phyloP scores from a whole-genome alignment of 768 basidiomycete species.

The Tephrocybe sp. region DNA sequence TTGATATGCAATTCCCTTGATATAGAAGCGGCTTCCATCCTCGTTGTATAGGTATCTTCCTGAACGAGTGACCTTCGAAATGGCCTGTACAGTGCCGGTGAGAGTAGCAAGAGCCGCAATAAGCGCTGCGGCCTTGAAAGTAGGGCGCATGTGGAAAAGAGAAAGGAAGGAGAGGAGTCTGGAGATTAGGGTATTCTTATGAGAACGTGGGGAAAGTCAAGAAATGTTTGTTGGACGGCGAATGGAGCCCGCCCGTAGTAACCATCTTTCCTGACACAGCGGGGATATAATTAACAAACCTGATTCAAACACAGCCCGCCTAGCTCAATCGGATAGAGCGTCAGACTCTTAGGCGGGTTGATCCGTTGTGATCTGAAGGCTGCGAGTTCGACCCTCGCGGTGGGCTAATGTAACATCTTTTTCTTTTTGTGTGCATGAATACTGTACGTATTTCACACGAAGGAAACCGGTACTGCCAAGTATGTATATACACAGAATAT shows the following conservation, averaged over 20 bases:
- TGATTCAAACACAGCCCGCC: conserved; percentile 38
- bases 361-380: conserved; percentile 56
- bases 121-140: conserved; percentile 30
- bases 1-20: conserved; percentile 87
- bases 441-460: no score
- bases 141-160: conserved; percentile 21
- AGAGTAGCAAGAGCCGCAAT: conserved; percentile 37
- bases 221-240: neutral
- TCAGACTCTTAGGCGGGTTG: conserved; percentile 40
- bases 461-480: no score
- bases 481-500: no score
- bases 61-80: conserved; percentile 62
- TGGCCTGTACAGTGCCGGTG: conserved; percentile 56
- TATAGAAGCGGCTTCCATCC: conserved; percentile 77
- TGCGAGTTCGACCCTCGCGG: conserved; percentile 84
- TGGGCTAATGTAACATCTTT: conserved; percentile 5
- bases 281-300: neutral
- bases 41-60: conserved; percentile 82
- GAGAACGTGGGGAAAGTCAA: conserved; percentile 6
- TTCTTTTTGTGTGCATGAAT: neutral
- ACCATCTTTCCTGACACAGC: no score
- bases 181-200: conserved; percentile 4
- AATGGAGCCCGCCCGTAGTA: no score
- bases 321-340: conserved; percentile 69
- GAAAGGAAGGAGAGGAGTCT: conserved; percentile 4